Conservation (phyloP, 2,329 filamentous ascomycete genomes). For the Venturia carpophila region DNA sequence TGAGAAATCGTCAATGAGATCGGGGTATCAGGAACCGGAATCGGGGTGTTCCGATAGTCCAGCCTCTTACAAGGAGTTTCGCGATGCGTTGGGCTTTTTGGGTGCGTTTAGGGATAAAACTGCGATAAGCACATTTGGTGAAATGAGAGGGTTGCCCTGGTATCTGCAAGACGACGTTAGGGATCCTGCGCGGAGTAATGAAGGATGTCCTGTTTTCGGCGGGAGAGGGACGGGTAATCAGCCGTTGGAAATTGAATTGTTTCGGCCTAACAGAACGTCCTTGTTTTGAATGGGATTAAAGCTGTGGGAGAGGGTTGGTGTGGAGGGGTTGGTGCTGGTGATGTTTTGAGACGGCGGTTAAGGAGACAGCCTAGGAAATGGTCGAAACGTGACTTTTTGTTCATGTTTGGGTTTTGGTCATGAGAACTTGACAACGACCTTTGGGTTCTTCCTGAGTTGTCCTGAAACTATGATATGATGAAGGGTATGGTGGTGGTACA, state of each 20-base stretch:
- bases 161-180: neutral
- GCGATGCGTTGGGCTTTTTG: neutral
- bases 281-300: neutral
- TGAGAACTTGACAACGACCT: neutral
- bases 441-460: neutral
- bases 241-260: neutral
- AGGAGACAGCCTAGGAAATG: neutral
- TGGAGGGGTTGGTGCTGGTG: neutral
- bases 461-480: neutral
- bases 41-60: neutral
- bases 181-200: neutral
- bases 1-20: neutral
- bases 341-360: neutral
- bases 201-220: slow-evolving; percentile 8
- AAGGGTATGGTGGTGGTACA: neutral
- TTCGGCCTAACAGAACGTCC: neutral
- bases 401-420: neutral
- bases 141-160: neutral
- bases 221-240: slow-evolving; percentile 10
- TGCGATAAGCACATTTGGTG: neutral
- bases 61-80: neutral
- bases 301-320: neutral
- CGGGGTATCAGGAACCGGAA: neutral
- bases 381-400: slow-evolving; percentile 1
- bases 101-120: neutral